These are phyloP conservation scores for Pythium aristosporum DNA, from an alignment of 352 stramenopile genomes.

Conservation along the genomic window DNA sequence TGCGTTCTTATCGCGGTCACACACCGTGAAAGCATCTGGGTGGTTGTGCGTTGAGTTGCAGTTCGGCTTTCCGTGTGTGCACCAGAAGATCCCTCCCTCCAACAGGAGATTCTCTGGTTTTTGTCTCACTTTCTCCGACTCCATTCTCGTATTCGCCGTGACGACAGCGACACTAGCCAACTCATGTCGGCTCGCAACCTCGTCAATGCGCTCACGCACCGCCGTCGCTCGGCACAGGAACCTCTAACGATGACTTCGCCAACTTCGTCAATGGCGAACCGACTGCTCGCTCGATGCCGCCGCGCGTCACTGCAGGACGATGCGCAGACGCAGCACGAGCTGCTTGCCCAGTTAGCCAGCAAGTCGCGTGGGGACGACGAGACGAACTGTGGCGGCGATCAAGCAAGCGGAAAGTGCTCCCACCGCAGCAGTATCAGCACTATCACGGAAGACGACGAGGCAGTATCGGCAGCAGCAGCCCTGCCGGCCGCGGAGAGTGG, in stretches of 20 bases:
- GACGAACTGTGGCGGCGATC: not conserved
- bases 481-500: not conserved
- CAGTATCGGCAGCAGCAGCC: not conserved
- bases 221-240: slow-evolving; percentile 11
- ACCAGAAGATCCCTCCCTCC: not conserved
- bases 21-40: not conserved
- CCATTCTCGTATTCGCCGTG: not conserved
- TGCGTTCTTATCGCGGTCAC: not conserved
- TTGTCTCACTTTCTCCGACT: not conserved
- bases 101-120: not conserved
- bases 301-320: slow-evolving; percentile 12
- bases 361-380: not conserved
- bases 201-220: not conserved
- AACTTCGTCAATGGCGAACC: slow-evolving; percentile 5
- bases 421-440: slow-evolving; percentile 16
- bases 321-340: not conserved
- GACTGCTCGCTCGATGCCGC: slow-evolving; percentile 10
- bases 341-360: not conserved
- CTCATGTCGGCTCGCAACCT: slow-evolving; percentile 1
- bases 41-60: not conserved
- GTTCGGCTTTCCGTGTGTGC: not conserved
- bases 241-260: too few species aligned
- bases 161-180: too few species aligned
- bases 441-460: slow-evolving; percentile 7
- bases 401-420: not conserved